phyloP scores from a whole-genome alignment of 495 filamentous ascomycete genomes.

The Penicillium canescens region DNA sequence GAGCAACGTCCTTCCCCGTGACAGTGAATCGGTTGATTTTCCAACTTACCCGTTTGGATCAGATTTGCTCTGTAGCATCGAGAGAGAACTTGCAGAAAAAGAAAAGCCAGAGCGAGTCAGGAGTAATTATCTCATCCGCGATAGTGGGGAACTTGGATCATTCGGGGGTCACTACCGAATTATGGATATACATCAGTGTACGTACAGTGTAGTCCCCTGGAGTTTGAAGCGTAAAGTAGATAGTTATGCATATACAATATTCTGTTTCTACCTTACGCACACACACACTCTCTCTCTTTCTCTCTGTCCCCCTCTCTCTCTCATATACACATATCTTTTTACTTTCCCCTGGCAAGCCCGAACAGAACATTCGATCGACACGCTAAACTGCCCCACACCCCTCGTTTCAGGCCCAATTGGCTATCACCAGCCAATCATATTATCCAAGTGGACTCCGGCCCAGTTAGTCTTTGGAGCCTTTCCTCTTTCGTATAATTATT shows the following conservation, averaged over 20 bases:
- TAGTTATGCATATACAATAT: too few relatives aligned
- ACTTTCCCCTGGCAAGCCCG: neutral
- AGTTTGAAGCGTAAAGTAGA: too few relatives aligned
- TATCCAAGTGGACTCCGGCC: neutral
- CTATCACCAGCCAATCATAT: neutral
- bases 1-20: slow-evolving; percentile 9
- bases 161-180: slow-evolving; percentile 25
- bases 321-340: neutral
- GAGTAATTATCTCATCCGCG: slow-evolving; percentile 9
- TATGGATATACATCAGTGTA: slow-evolving; percentile 5
- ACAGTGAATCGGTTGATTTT: slow-evolving; percentile 5
- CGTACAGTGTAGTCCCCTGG: neutral
- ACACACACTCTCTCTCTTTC: too few relatives aligned
- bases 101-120: slow-evolving; percentile 14
- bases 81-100: slow-evolving; percentile 1
- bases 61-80: slow-evolving; percentile 9
- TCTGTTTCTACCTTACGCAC: too few relatives aligned
- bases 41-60: slow-evolving; percentile 20
- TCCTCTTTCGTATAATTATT: neutral
- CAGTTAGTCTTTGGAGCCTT: slow-evolving; percentile 4
- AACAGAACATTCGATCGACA: slow-evolving; percentile 8
- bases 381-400: slow-evolving; percentile 3
- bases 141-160: slow-evolving; percentile 6
- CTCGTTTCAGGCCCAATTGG: slow-evolving; percentile 7
- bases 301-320: neutral